Conservation (phyloP, 179 eudicot species). For the Actinidia polygama region DNA sequence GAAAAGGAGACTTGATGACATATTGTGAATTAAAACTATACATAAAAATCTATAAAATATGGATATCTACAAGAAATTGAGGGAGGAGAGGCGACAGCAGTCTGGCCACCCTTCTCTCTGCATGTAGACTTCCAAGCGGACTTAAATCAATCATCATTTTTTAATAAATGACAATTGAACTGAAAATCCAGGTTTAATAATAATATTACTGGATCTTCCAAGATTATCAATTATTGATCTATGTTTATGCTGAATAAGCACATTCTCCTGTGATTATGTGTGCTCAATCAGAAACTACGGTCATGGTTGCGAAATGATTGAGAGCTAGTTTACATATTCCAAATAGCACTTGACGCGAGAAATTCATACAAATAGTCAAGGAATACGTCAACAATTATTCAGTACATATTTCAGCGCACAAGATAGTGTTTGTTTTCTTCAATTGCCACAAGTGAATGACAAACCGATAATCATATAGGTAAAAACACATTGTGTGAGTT, state of each 20-base stretch:
- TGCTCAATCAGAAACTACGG: not conserved
- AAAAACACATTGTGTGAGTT: not conserved
- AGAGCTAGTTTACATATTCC: not conserved
- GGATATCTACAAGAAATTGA: too few relatives aligned
- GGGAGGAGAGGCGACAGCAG: too few relatives aligned
- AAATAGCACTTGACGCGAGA: not conserved
- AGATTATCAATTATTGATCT: not conserved
- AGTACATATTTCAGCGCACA: not conserved
- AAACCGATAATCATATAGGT: not conserved
- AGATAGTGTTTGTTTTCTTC: not conserved
- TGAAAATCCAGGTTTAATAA: too few relatives aligned
- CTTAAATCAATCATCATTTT: too few relatives aligned
- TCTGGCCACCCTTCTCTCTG: too few relatives aligned
- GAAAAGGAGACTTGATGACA: too few relatives aligned
- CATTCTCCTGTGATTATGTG: not conserved
- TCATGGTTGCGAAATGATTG: not conserved
- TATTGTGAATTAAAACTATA: too few relatives aligned
- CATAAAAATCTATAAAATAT: too few relatives aligned
- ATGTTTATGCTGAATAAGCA: not conserved
- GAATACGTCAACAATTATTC: slow-evolving; percentile 2
- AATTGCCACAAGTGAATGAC: not conserved
- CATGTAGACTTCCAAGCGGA: too few relatives aligned
- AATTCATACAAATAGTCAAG: not conserved
- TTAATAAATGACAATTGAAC: too few relatives aligned
- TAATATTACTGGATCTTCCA: not conserved